phyloP scores from a whole-genome alignment of 2,329 filamentous ascomycete species.

The Alternaria metachromatica region DNA sequence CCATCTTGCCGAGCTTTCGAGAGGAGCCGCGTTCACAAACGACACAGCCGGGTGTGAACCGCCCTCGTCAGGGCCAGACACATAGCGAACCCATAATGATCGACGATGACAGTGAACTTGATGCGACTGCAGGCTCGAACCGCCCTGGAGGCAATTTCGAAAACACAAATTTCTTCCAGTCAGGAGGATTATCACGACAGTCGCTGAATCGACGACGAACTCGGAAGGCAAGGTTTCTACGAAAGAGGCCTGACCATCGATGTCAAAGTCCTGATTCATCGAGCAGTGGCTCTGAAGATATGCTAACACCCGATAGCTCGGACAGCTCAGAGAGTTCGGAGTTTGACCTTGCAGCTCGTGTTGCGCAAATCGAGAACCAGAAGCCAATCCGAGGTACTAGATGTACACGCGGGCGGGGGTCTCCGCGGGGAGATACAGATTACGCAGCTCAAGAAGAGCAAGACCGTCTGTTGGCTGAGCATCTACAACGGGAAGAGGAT shows the following conservation, averaged over 20 bases:
- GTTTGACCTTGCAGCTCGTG: not conserved
- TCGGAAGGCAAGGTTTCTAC: not conserved
- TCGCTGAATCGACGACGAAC: not conserved
- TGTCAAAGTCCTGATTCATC: not conserved
- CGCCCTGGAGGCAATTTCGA: not conserved
- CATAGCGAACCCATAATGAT: not conserved
- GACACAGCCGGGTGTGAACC: not conserved
- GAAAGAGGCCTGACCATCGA: not conserved
- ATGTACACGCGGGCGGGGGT: not conserved
- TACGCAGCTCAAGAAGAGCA: not conserved
- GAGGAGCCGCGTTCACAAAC: not conserved
- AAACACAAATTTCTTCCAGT: slow-evolving; percentile 4
- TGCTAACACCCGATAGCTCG: not conserved
- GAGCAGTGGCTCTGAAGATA: not conserved
- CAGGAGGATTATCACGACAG: not conserved
- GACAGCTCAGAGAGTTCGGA: not conserved
- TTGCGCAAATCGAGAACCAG: not conserved
- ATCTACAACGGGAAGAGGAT: not conserved
- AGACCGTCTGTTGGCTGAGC: slow-evolving; percentile 7
- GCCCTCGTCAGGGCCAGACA: not conserved
- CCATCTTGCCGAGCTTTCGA: not conserved
- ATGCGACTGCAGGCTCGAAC: not conserved
- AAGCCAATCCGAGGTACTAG: not conserved
- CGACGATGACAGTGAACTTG: not conserved
- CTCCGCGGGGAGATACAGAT: not conserved